Evolutionary conservation across 371 early-diverging fungal genomes (phyloP).

Genomic region (Circinella umbellata): DNA sequence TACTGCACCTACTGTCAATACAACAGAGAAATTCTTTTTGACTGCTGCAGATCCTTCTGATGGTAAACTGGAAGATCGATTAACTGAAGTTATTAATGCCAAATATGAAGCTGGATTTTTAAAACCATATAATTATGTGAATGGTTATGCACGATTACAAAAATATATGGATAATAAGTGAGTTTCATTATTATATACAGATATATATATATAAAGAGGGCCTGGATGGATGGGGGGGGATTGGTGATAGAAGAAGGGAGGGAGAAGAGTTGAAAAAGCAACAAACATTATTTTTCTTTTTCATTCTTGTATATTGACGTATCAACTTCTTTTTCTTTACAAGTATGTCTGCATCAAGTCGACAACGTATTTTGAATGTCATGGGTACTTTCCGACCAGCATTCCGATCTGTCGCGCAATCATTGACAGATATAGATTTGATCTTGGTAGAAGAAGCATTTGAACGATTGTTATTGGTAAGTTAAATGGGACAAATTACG

Average conservation of each 20-base stretch:
- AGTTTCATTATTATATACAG: slow-evolving; percentile 11
- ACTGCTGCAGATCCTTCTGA: slow-evolving; percentile 90
- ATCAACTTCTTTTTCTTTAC: background rate
- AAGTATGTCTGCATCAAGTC: slow-evolving; percentile 74
- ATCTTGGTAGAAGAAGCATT: slow-evolving; percentile 93
- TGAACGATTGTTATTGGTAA: slow-evolving; percentile 83
- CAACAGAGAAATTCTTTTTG: slow-evolving; percentile 85
- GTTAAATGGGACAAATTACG: background rate
- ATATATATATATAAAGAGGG: background rate
- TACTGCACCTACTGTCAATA: slow-evolving; percentile 50
- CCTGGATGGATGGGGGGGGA: too few species aligned
- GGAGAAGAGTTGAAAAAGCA: too few species aligned
- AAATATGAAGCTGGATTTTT: slow-evolving; percentile 93
- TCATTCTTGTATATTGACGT: background rate
- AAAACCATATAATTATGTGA: slow-evolving; percentile 93
- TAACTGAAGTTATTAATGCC: slow-evolving; percentile 87
- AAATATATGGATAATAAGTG: slow-evolving; percentile 88
- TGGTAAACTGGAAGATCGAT: slow-evolving; percentile 78
- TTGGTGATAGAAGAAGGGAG: too few species aligned
- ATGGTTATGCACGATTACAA: slow-evolving; percentile 87
- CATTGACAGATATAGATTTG: slow-evolving; percentile 91
- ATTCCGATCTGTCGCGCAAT: slow-evolving; percentile 83
- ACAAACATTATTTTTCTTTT: too few species aligned
- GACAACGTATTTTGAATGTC: slow-evolving; percentile 81
- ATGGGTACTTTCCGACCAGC: slow-evolving; percentile 88